Percentiles rank a stretch among this genome's conserved stretches.
These are phyloP conservation scores for Torulaspora delbrueckii DNA, from an alignment of 805 yeast species.

Conservation along the genomic window DNA sequence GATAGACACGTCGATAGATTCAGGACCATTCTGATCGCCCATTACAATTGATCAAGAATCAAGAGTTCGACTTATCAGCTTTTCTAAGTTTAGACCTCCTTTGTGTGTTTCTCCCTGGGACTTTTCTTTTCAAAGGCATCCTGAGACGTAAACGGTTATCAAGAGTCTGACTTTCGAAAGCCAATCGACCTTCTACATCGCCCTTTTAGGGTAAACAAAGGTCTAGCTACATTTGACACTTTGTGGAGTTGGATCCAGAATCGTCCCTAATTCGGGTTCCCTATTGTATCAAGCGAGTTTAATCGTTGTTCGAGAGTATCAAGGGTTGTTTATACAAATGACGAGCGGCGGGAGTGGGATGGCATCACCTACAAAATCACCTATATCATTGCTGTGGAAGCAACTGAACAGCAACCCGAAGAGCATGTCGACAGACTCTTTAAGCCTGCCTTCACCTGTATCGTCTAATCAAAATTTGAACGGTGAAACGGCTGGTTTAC, in stretches of 20 bases:
- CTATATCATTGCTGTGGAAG: conserved; percentile 31
- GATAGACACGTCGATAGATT: background rate
- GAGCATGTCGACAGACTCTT: conserved; percentile 32
- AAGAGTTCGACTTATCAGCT: background rate
- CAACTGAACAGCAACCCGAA: conserved; percentile 32
- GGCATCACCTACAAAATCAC: conserved; percentile 21
- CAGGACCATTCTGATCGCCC: background rate
- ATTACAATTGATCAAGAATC: background rate
- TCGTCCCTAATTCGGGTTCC: background rate
- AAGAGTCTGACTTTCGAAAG: background rate
- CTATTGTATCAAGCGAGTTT: background rate
- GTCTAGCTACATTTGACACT: background rate
- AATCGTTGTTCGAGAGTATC: background rate
- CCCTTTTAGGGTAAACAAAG: background rate
- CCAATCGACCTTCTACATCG: background rate
- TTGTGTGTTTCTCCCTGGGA: background rate
- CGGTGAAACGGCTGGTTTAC: conserved; percentile 1
- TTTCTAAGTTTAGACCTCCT: background rate
- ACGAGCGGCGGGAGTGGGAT: conserved; percentile 6
- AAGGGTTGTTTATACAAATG: conserved; percentile 2
- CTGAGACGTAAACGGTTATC: background rate
- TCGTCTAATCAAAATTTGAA: background rate
- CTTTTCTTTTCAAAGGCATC: background rate
- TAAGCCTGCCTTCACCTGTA: conserved; percentile 9
- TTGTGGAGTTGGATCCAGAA: background rate